Evolutionary conservation across 306 rosid genomes (phyloP).

Genomic region (Quercus aquifolioides): DNA sequence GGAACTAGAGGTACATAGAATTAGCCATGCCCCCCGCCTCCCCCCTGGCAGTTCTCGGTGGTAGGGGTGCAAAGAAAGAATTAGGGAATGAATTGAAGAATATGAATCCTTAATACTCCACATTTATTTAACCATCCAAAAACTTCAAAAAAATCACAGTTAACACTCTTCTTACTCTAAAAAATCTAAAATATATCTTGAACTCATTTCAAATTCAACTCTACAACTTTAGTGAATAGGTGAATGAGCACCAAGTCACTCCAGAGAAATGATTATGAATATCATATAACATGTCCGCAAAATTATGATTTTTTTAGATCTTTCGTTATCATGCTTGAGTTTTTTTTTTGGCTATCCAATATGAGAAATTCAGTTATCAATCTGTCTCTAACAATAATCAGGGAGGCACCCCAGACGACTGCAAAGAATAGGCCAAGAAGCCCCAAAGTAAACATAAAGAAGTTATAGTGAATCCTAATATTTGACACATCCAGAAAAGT

Average conservation of each 20-base stretch:
- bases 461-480: not conserved
- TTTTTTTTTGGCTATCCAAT: not conserved
- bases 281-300: not conserved
- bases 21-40: too few species aligned
- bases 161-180: too few species aligned
- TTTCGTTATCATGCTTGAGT: not conserved
- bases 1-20: too few species aligned
- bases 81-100: too few species aligned
- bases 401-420: not conserved
- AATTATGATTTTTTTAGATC: not conserved
- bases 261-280: not conserved
- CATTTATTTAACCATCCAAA: too few species aligned
- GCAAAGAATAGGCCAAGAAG: not conserved
- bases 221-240: not conserved
- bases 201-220: too few species aligned
- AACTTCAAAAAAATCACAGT: too few species aligned
- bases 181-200: too few species aligned
- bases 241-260: not conserved
- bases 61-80: too few species aligned
- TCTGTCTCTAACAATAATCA: constrained; percentile 3
- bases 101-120: too few species aligned
- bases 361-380: constrained; percentile 4
- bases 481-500: not conserved
- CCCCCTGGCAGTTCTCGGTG: too few species aligned
- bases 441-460: not conserved